Conservation (phyloP, 1,284 basidiomycete species). For the Kalmanozyma brasiliensis region DNA sequence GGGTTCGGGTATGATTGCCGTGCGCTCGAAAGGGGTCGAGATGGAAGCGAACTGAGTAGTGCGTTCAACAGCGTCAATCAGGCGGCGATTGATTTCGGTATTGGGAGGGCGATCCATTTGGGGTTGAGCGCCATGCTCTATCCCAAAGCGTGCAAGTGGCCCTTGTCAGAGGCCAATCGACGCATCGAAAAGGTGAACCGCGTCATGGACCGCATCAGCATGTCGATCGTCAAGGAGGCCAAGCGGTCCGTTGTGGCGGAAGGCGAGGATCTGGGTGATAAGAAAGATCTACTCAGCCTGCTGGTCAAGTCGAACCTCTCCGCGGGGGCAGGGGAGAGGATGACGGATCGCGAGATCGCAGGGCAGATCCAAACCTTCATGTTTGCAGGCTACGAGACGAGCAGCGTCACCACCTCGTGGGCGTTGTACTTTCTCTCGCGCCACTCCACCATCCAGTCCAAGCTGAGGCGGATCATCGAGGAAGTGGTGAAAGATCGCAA, state of each 20-base stretch:
- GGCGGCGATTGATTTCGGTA: constrained; percentile 44
- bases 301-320: constrained; percentile 33
- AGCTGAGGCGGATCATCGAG: constrained; percentile 32
- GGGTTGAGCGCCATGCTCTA: constrained; percentile 32
- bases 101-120: constrained; percentile 29
- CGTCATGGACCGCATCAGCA: constrained; percentile 35
- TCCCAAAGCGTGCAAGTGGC: constrained; percentile 33
- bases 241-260: constrained; percentile 15
- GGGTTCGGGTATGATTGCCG: constrained; percentile 60
- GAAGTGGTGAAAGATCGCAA: constrained; percentile 21
- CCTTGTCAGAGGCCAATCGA: constrained; percentile 32
- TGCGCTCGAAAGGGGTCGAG: constrained; percentile 49
- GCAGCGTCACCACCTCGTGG: constrained; percentile 81
- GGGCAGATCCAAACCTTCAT: constrained; percentile 83
- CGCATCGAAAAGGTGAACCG: constrained; percentile 31
- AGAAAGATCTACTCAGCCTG: constrained; percentile 41
- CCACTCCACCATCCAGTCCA: constrained; percentile 74
- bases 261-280: constrained; percentile 30
- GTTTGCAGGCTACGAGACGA: constrained; percentile 84
- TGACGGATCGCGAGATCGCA: constrained; percentile 76
- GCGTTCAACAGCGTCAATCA: constrained; percentile 46
- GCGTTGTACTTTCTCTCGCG: constrained; percentile 77
- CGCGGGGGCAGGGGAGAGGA: constrained; percentile 69
- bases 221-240: constrained; percentile 29
- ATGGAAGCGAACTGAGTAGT: constrained; percentile 27